phyloP scores from a whole-genome alignment of 179 eudicot genomes.

The Spinacia oleracea region DNA sequence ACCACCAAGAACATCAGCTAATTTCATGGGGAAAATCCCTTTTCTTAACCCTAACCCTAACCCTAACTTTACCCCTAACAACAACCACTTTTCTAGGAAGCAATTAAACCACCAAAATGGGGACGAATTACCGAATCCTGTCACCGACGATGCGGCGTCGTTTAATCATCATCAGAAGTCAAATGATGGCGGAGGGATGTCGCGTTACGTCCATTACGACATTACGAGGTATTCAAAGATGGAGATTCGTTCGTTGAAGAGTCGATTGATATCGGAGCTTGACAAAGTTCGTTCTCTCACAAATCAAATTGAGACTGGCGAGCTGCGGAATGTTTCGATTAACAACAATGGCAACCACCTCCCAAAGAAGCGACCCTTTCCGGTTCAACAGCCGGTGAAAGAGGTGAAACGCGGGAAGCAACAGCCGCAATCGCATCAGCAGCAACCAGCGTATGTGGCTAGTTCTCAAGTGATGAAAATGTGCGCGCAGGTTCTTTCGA shows the following conservation, averaged over 20 bases:
- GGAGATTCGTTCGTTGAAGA: slow-evolving; percentile 51
- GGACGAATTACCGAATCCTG: slow-evolving; percentile 27
- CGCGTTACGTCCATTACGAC: slow-evolving; percentile 44
- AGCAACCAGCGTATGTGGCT: slow-evolving; percentile 15
- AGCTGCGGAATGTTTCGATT: slow-evolving; percentile 10
- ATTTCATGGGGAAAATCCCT: slow-evolving; percentile 66
- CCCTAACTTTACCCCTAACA: slow-evolving; percentile 25
- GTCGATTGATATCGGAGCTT: slow-evolving; percentile 52
- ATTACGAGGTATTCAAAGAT: slow-evolving; percentile 40
- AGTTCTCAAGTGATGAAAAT: slow-evolving; percentile 49
- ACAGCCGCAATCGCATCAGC: too few relatives aligned
- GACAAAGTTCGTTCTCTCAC: slow-evolving; percentile 54
- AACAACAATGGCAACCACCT: not conserved
- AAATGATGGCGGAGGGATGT: not conserved
- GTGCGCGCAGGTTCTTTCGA: slow-evolving; percentile 53
- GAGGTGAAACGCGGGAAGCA: slow-evolving; percentile 29
- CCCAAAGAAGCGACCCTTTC: slow-evolving; percentile 41
- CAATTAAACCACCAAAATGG: slow-evolving; percentile 30
- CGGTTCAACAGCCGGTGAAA: slow-evolving; percentile 16
- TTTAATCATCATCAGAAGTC: slow-evolving; percentile 36
- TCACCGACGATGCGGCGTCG: slow-evolving; percentile 55
- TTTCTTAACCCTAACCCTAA: slow-evolving; percentile 56
- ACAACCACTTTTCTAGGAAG: slow-evolving; percentile 29
- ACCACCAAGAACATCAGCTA: slow-evolving; percentile 27
- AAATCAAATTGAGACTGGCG: slow-evolving; percentile 47